A percentile compares a stretch with the other conserved stretches of the same genome.
phyloP scores from a whole-genome alignment of 2,329 filamentous ascomycete genomes.

The Cyanodermella asteris region DNA sequence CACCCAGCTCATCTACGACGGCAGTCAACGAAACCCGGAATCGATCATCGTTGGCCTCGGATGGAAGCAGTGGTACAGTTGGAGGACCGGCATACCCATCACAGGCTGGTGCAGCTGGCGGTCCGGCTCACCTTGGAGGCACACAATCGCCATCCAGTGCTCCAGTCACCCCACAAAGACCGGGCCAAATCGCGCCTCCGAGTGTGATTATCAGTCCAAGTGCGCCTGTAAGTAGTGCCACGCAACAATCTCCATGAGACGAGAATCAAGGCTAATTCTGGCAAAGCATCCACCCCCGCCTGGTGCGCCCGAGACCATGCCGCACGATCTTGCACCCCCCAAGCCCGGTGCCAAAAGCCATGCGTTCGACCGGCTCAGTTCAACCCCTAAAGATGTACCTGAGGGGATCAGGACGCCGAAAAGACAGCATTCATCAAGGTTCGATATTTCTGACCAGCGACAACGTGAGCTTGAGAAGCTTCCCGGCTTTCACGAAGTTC shows the following conservation, averaged over 20 bases:
- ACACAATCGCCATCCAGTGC: too few species aligned
- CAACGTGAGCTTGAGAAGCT: slow-evolving; percentile 86
- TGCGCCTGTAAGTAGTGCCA: slow-evolving; percentile 11
- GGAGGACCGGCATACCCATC: too few species aligned
- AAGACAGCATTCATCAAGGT: slow-evolving; percentile 89
- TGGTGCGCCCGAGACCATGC: slow-evolving; percentile 91
- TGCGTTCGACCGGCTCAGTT: slow-evolving; percentile 72
- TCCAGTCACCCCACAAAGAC: slow-evolving; percentile 39
- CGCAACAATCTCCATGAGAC: slow-evolving; percentile 1
- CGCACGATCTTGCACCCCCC: slow-evolving; percentile 82
- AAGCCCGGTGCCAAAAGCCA: slow-evolving; percentile 78
- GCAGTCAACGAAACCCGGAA: slow-evolving; percentile 68
- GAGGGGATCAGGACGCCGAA: slow-evolving; percentile 90
- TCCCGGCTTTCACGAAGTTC: slow-evolving; percentile 92
- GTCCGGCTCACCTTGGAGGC: too few species aligned
- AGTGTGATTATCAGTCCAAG: slow-evolving; percentile 91
- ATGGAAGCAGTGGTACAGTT: slow-evolving; percentile 7
- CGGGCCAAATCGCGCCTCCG: slow-evolving; percentile 44
- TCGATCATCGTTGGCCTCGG: slow-evolving; percentile 33
- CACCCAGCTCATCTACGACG: slow-evolving; percentile 75
- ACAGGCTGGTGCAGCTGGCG: slow-evolving; percentile 15
- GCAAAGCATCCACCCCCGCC: slow-evolving; percentile 71
- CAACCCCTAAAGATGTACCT: slow-evolving; percentile 87
- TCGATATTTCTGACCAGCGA: slow-evolving; percentile 85
- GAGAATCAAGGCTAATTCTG: neutral